phyloP scores from a whole-genome alignment of 1,284 basidiomycete genomes.

The Pseudozyma tsukubaensis region DNA sequence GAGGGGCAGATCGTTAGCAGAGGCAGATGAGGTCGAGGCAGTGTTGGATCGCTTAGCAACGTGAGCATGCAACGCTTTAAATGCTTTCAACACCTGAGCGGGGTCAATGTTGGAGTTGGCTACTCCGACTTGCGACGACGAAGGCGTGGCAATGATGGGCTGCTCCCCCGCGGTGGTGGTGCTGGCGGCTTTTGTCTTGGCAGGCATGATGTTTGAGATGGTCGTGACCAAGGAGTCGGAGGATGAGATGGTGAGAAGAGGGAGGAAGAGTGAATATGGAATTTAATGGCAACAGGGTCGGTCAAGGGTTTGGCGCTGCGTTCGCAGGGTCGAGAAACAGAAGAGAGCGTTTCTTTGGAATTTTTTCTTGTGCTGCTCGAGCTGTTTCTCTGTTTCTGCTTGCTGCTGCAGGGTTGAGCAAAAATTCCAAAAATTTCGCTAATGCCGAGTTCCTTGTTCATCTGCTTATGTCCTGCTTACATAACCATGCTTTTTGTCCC shows the following conservation, averaged over 20 bases:
- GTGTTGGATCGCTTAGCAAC: slow-evolving; percentile 20
- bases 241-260: background rate
- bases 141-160: slow-evolving; percentile 23
- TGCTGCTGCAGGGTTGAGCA: background rate
- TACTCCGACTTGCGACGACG: slow-evolving; percentile 24
- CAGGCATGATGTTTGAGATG: slow-evolving; percentile 9
- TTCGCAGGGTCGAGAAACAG: background rate
- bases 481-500: slow-evolving; percentile 9
- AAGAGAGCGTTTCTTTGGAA: background rate
- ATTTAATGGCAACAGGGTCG: background rate
- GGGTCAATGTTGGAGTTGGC: slow-evolving; percentile 46
- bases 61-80: slow-evolving; percentile 60
- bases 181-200: slow-evolving; percentile 17
- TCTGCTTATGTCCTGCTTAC: slow-evolving; percentile 14
- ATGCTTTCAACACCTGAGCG: slow-evolving; percentile 59
- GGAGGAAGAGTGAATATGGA: background rate
- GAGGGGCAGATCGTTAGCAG: slow-evolving; percentile 42
- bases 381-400: background rate
- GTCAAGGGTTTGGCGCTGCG: background rate
- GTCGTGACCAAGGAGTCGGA: background rate
- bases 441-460: background rate
- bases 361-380: background rate
- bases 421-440: slow-evolving; percentile 16
- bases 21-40: slow-evolving; percentile 8
- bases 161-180: slow-evolving; percentile 16